Evolutionary conservation across 192 early-diverging fungal species (phyloP).

Genomic region (Entophlyctis luteolus): DNA sequence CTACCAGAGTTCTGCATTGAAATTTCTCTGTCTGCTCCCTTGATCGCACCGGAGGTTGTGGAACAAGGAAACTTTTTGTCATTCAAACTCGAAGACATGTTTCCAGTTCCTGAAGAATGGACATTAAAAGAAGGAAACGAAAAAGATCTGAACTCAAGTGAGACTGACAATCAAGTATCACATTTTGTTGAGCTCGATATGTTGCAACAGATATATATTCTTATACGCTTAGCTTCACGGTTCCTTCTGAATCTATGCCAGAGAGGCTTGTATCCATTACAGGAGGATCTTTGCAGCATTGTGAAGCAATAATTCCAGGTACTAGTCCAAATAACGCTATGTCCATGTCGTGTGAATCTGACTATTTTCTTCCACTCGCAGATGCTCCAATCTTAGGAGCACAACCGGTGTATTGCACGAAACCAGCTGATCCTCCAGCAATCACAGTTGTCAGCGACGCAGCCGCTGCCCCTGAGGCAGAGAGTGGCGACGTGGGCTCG

Average conservation of each 20-base stretch:
- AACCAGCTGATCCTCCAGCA: conserved; percentile 14
- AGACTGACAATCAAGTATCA: neutral
- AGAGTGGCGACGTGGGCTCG: neutral
- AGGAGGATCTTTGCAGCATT: conserved; percentile 33
- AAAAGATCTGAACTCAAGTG: conserved; percentile 62
- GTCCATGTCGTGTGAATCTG: neutral
- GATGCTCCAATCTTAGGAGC: conserved; percentile 18
- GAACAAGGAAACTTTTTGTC: conserved; percentile 50
- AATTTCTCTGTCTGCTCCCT: conserved; percentile 38
- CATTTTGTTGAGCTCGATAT: neutral
- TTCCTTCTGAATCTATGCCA: conserved; percentile 40
- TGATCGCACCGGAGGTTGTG: conserved; percentile 44
- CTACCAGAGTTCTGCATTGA: conserved; percentile 43
- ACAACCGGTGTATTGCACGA: conserved; percentile 18
- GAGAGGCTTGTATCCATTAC: conserved; percentile 43
- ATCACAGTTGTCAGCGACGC: neutral
- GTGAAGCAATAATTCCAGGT: conserved; percentile 34
- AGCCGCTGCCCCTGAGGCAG: neutral
- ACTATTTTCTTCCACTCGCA: neutral
- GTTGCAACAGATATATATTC: conserved; percentile 45
- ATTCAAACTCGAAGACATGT: conserved; percentile 45
- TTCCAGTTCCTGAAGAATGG: conserved; percentile 62
- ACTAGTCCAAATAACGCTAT: neutral
- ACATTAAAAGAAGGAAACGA: conserved; percentile 56
- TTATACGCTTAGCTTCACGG: conserved; percentile 42